Evolutionary conservation across 1,139 yeast genomes (phyloP), one percentile per base, ranked within the genome.

Genomic region (Pichia sp.): DNA sequence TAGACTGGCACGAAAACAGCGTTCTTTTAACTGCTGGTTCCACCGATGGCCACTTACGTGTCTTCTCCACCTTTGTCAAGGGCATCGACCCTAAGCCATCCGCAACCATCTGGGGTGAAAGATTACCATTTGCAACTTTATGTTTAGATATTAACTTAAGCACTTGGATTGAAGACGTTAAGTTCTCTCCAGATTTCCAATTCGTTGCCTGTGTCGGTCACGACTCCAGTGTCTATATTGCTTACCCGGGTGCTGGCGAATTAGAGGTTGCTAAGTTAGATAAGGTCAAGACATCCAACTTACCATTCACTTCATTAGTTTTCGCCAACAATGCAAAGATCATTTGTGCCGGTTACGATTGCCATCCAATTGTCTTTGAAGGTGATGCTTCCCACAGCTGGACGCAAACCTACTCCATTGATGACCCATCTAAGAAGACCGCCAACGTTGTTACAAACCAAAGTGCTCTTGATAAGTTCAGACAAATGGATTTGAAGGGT

Each of bases 1-100:
- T 93, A 46, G 85, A 85, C 53, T 94, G 99, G 99, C 99, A 94
- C 66, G 93, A 91, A 50, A 94, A 94, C 67, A 85, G 85, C 57
- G 95, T 93, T 18, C 73, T 94, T 53, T 73, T 94, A 54, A 95
- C 96, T 4, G 77, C 87, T 44, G 99, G 98, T 15, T 90, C 96
- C 22, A 87, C 97, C 17, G 98, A 94, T 66, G 96, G 97, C 36
- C 96, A 87, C 61, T 90, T 88, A 42, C 76, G 98, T 55, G 97
- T 94, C 31, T 91, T 93, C 59, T 86, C 96, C n/a, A 90, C 95
- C 15, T 94, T 76, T 66, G 77, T 94, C 64, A 94, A 94, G 70
- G 93, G 95, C 4, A 75, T 93, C 54, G 99, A 94, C 61, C 70
- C 76, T 38, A 87, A 87, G 62, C 99, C 98, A 1, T 71, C 70